These are phyloP conservation scores for Pichia kluyveri DNA, from an alignment of 805 yeast genomes.

Conservation along the genomic window DNA sequence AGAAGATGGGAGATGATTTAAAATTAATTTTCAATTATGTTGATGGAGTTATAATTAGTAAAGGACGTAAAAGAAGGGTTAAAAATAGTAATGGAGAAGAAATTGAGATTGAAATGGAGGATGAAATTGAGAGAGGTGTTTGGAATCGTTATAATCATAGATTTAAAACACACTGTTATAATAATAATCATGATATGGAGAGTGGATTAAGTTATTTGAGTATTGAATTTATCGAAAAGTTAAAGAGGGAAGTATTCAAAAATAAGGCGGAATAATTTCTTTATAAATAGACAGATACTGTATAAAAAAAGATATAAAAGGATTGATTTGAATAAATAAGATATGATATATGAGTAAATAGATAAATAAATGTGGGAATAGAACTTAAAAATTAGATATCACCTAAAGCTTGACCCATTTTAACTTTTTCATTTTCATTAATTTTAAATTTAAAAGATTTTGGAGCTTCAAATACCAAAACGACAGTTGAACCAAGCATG, in stretches of 20 bases:
- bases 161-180: no score
- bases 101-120: neutral
- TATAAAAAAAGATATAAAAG: no score
- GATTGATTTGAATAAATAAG: neutral
- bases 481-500: slow-evolving; percentile 94
- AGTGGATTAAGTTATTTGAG: slow-evolving; percentile 36
- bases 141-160: neutral
- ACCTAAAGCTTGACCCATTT: slow-evolving; percentile 80
- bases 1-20: slow-evolving; percentile 42
- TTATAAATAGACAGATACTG: no score
- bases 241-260: slow-evolving; percentile 38
- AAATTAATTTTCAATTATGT: slow-evolving; percentile 52
- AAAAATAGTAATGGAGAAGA: no score
- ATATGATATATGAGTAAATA: neutral
- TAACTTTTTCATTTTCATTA: slow-evolving; percentile 64
- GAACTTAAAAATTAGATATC: slow-evolving; percentile 7
- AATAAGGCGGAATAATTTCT: neutral
- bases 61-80: neutral
- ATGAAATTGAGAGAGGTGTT: neutral
- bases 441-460: slow-evolving; percentile 61
- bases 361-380: neutral
- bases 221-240: slow-evolving; percentile 41
- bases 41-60: slow-evolving; percentile 28
- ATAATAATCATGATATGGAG: no score
- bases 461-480: slow-evolving; percentile 94